Conservation (phyloP, 225 moss, liverwort and hornwort species). For the Climacium dendroides region DNA sequence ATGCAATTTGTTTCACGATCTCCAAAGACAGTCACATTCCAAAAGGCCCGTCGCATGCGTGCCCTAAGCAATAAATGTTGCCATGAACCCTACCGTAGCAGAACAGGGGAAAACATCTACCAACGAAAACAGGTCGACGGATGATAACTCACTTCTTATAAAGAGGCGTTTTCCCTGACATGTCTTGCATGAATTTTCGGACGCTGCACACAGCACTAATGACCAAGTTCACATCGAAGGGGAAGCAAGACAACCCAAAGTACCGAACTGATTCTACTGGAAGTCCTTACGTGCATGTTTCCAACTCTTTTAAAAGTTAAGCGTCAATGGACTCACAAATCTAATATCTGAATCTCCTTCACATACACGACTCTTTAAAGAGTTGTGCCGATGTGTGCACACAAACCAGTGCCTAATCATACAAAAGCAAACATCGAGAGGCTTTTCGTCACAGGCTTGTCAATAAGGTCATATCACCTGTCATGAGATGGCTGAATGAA, state of each 20-base stretch:
- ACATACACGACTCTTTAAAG: background rate
- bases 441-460: background rate
- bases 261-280: background rate
- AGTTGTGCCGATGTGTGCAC: background rate
- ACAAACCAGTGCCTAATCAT: background rate
- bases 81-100: background rate
- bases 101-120: background rate
- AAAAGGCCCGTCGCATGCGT: background rate
- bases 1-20: background rate
- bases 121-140: background rate
- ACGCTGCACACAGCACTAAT: slow-evolving; percentile 42
- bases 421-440: background rate
- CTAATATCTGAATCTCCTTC: background rate
- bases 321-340: background rate
- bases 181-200: slow-evolving; percentile 75
- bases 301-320: background rate
- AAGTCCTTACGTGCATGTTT: background rate
- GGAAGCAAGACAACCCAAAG: background rate
- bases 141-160: slow-evolving; percentile 67
- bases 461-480: slow-evolving; percentile 31
- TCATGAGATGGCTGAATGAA: slow-evolving; percentile 85
- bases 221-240: background rate
- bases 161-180: slow-evolving; percentile 66
- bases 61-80: background rate
- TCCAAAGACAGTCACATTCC: background rate